These are phyloP conservation scores for Monosporozyma solicola DNA, from an alignment of 805 yeast genomes.

Conservation along the genomic window DNA sequence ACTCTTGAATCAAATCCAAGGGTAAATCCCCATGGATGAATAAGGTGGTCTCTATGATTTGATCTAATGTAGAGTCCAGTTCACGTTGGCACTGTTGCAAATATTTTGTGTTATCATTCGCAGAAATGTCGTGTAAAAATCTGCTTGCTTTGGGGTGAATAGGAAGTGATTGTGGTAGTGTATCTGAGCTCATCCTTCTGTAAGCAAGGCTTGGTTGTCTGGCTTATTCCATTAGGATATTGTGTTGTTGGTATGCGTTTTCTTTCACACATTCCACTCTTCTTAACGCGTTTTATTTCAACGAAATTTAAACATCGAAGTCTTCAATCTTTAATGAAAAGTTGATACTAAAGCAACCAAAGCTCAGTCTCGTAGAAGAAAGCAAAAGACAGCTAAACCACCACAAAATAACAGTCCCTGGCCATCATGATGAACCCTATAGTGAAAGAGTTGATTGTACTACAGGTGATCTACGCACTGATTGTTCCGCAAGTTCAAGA, in stretches of 20 bases:
- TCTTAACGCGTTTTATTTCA: background rate
- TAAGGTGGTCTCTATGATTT: conserved; percentile 5
- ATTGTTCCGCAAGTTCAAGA: conserved; percentile 10
- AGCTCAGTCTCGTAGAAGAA: too few relatives aligned
- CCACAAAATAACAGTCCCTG: background rate
- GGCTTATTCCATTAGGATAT: background rate
- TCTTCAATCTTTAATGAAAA: background rate
- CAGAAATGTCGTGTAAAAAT: conserved; percentile 11
- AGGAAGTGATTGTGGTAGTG: conserved; percentile 11
- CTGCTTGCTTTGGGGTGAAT: conserved; percentile 12
- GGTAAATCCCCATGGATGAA: background rate
- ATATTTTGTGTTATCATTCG: conserved; percentile 8
- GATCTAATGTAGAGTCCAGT: conserved; percentile 12
- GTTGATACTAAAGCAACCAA: too few relatives aligned
- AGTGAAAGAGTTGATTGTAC: conserved; percentile 25
- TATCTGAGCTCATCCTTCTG: background rate
- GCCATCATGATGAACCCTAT: conserved; percentile 11
- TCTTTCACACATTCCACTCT: background rate
- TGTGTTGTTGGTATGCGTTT: background rate
- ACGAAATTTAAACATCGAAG: background rate
- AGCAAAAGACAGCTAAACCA: background rate
- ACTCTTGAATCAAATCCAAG: background rate
- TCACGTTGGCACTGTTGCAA: conserved; percentile 12
- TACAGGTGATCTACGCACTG: conserved; percentile 24
- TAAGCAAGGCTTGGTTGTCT: background rate